These are phyloP conservation scores for Blastobotrys buckinghamii DNA, from an alignment of 1,139 yeast species.

Conservation along the genomic window DNA sequence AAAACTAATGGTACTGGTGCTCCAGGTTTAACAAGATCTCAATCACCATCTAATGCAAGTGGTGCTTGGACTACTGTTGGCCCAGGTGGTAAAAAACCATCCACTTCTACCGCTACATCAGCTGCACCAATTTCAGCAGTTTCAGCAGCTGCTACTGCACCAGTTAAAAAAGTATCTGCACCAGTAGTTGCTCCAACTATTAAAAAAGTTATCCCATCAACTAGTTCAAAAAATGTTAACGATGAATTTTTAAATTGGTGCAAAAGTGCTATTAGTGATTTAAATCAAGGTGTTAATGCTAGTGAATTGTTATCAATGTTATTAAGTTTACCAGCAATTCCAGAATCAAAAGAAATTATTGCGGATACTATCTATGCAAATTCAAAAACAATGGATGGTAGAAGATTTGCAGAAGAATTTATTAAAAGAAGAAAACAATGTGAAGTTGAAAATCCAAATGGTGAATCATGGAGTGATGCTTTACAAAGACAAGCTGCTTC, in stretches of 20 bases:
- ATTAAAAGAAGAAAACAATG: constrained; percentile 68
- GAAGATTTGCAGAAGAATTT: constrained; percentile 89
- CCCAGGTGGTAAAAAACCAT: constrained; percentile 29
- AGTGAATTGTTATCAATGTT: constrained; percentile 72
- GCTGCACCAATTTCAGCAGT: constrained; percentile 37
- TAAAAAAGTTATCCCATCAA: constrained; percentile 29
- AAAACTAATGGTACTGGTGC: constrained; percentile 9
- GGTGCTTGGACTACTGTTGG: constrained; percentile 38
- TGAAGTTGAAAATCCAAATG: constrained; percentile 37
- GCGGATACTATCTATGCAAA: constrained; percentile 90
- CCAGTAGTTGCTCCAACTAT: constrained; percentile 15
- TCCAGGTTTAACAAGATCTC: constrained; percentile 12
- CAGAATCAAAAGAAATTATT: constrained; percentile 77
- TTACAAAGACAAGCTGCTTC: constrained; percentile 57
- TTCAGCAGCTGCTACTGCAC: constrained; percentile 29
- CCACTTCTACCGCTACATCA: constrained; percentile 17
- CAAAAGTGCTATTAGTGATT: constrained; percentile 57
- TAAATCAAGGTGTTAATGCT: constrained; percentile 61
- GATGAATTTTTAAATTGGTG: constrained; percentile 84
- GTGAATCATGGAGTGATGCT: constrained; percentile 43
- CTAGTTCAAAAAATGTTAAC: constrained; percentile 27
- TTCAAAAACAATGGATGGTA: constrained; percentile 90
- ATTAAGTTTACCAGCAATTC: constrained; percentile 66
- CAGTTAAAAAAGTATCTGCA: constrained; percentile 41
- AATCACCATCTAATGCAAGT: constrained; percentile 12